phyloP scores from a whole-genome alignment of 164 flowering plant genomes.

The Santalum album region DNA sequence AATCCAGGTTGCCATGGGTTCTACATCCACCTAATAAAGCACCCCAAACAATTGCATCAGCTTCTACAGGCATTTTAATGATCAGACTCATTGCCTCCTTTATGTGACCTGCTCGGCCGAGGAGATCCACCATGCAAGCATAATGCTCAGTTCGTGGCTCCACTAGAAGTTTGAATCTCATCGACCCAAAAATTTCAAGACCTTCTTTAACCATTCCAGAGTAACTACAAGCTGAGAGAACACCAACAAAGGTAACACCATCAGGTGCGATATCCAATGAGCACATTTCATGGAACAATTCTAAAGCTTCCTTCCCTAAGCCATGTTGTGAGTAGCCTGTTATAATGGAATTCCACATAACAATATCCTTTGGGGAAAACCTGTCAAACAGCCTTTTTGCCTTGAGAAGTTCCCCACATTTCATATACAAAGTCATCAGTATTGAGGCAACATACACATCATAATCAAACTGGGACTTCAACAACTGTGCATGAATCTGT shows the following conservation, averaged over 20 bases:
- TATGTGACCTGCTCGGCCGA: constrained; percentile 63
- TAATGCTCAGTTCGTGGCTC: constrained; percentile 59
- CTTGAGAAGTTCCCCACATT: constrained; percentile 57
- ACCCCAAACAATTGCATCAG: constrained; percentile 83
- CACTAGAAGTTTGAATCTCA: constrained; percentile 40
- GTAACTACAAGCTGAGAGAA: constrained; percentile 79
- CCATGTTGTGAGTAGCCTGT: constrained; percentile 82
- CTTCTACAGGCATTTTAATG: constrained; percentile 52
- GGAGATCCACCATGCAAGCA: constrained; percentile 80
- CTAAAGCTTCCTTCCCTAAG: constrained; percentile 51
- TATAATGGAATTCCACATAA: constrained; percentile 86
- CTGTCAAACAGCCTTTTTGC: constrained; percentile 51
- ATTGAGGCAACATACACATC: constrained; percentile 58
- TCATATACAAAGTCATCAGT: constrained; percentile 64
- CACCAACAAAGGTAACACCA: constrained; percentile 62
- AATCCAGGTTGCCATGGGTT: constrained; percentile 48
- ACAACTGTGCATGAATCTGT: constrained; percentile 51
- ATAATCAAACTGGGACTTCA: constrained; percentile 36
- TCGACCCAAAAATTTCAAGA: constrained; percentile 44
- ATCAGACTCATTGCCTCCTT: constrained; percentile 55
- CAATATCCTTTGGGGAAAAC: constrained; percentile 47
- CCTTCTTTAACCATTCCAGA: constrained; percentile 64
- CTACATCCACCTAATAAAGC: constrained; percentile 70
- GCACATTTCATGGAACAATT: constrained; percentile 50
- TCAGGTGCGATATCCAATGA: constrained; percentile 39